Conservation (phyloP, 202 grass and related monocot species). For the Zizania palustris region DNA sequence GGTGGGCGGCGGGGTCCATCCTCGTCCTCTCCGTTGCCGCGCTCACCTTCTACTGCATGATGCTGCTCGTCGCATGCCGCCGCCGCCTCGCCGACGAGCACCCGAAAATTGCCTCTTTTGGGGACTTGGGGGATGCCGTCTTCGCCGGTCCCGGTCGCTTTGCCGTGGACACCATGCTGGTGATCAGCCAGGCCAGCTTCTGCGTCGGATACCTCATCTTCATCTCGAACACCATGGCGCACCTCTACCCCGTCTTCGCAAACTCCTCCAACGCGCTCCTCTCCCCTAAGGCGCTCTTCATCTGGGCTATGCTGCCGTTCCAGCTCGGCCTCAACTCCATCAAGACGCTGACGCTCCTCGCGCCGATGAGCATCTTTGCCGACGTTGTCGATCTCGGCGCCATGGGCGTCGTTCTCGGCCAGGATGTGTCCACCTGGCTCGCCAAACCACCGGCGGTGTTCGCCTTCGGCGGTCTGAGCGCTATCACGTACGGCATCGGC, state of each 20-base stretch:
- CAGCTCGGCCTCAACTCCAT: conserved; percentile 96
- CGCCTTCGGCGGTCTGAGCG: conserved; percentile 48
- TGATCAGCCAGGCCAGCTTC: conserved; percentile 88
- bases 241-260: conserved; percentile 60
- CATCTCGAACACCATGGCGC: conserved; percentile 76
- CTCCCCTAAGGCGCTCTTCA: conserved; percentile 71
- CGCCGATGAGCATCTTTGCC: conserved; percentile 92
- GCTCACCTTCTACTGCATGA: conserved; percentile 97
- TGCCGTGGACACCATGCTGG: conserved; percentile 82
- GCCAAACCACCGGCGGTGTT: conserved; percentile 47
- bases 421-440: conserved; percentile 64
- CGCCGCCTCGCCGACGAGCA: conserved; percentile 63
- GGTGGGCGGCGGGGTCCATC: conserved; percentile 73
- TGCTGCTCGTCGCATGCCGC: conserved; percentile 86
- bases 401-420: conserved; percentile 83
- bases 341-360: conserved; percentile 87
- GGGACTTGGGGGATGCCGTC: conserved; percentile 73
- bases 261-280: conserved; percentile 50
- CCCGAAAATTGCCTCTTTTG: conserved; percentile 73
- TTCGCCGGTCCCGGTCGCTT: conserved; percentile 57
- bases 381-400: conserved; percentile 89
- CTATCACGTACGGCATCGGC: conserved; percentile 77
- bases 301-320: conserved; percentile 87
- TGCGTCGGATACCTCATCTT: conserved; percentile 94
- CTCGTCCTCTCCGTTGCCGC: conserved; percentile 60